Evolutionary conservation across 495 filamentous ascomycete species (phyloP).

Genomic region (Cercophora scortea): DNA sequence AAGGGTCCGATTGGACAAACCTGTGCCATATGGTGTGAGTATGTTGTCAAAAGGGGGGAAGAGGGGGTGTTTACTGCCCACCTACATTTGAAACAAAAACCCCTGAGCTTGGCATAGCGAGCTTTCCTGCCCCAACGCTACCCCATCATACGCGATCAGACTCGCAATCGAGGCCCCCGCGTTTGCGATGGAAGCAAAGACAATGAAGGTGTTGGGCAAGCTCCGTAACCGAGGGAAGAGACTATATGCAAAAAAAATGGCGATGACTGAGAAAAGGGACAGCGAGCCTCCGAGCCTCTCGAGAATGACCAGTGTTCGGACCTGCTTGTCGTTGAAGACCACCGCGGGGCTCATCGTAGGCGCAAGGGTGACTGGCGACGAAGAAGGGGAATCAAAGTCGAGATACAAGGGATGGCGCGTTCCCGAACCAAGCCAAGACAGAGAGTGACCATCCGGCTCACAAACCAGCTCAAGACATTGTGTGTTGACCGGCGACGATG

Average conservation of each 20-base stretch:
- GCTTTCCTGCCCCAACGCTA: slow-evolving; percentile 38
- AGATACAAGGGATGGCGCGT: no score
- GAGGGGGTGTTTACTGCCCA: slow-evolving; percentile 9
- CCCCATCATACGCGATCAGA: slow-evolving; percentile 47
- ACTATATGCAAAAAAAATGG: slow-evolving; percentile 62
- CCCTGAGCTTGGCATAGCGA: slow-evolving; percentile 67
- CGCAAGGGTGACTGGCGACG: no score
- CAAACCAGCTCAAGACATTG: no score
- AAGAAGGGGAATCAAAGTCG: no score
- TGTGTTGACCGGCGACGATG: no score
- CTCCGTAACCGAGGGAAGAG: slow-evolving; percentile 49
- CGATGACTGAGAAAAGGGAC: slow-evolving; percentile 54
- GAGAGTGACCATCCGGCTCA: no score
- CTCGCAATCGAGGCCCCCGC: slow-evolving; percentile 62
- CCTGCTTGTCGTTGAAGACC: no score
- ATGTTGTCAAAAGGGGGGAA: not conserved
- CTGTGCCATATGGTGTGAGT: slow-evolving; percentile 13
- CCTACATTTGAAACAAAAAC: slow-evolving; percentile 57
- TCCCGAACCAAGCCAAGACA: no score
- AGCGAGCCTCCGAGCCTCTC: slow-evolving; percentile 38
- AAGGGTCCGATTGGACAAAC: slow-evolving; percentile 49
- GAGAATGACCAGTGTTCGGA: slow-evolving; percentile 9
- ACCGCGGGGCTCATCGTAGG: no score
- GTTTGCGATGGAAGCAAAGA: slow-evolving; percentile 72
- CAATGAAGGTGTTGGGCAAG: slow-evolving; percentile 69